Conservation (phyloP, 768 basidiomycete species). For the Psilocybe azurescens region DNA sequence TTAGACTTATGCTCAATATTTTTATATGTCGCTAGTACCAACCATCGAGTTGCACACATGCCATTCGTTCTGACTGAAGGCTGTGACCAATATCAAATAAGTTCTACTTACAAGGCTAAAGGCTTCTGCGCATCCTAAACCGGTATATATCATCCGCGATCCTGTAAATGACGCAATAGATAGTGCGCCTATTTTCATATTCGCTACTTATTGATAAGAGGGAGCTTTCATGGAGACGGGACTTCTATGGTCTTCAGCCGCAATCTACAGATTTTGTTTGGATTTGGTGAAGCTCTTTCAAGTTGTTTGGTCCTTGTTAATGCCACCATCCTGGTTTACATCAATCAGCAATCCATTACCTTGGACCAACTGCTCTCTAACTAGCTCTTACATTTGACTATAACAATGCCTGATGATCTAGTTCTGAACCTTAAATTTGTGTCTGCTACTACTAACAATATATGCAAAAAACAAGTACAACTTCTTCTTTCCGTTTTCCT, state of each 20-base stretch:
- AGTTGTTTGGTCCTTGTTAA: constrained; percentile 6
- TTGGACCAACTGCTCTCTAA: neutral
- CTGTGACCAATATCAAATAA: neutral
- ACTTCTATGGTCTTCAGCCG: constrained; percentile 1
- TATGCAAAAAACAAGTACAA: constrained; percentile 5
- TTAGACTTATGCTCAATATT: neutral
- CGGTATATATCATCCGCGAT: neutral
- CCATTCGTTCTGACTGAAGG: too few species aligned
- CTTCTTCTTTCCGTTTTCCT: constrained; percentile 8
- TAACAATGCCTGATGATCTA: neutral
- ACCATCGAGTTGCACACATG: too few species aligned
- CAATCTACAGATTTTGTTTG: constrained; percentile 4
- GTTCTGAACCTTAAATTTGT: neutral
- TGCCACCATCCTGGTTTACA: neutral
- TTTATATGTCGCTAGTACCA: neutral
- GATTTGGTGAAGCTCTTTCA: neutral
- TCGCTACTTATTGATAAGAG: neutral
- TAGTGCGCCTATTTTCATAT: neutral
- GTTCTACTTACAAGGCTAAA: neutral
- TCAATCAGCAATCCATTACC: neutral
- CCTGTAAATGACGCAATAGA: neutral
- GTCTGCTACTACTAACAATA: neutral
- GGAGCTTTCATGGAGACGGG: constrained; percentile 3
- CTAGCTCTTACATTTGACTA: too few species aligned
- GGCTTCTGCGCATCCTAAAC: neutral